phyloP scores from a whole-genome alignment of 192 early-diverging fungal species.

The Chytriomyces sp. region DNA sequence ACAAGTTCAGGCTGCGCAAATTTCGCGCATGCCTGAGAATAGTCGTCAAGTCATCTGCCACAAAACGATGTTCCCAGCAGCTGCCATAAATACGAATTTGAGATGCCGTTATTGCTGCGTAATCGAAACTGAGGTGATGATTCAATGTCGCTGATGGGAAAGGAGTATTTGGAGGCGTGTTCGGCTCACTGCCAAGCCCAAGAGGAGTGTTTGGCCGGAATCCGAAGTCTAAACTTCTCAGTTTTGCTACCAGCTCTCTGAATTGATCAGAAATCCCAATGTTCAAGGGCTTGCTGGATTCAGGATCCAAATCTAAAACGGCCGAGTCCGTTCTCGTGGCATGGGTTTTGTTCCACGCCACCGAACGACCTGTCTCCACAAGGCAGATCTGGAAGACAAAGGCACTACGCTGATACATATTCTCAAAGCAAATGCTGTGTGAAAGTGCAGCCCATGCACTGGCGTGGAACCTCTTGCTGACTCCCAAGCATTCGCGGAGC shows the following conservation, averaged over 20 bases:
- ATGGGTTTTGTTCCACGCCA: background rate
- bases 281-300: background rate
- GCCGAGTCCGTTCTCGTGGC: background rate
- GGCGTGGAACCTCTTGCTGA: background rate
- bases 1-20: background rate
- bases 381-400: background rate
- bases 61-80: slow-evolving; percentile 5
- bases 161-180: background rate
- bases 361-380: background rate
- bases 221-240: background rate
- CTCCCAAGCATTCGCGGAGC: background rate
- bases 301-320: background rate
- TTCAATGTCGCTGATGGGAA: slow-evolving; percentile 1
- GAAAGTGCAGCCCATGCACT: background rate
- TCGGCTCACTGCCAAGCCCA: background rate
- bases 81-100: slow-evolving; percentile 1
- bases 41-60: background rate
- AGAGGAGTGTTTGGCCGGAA: slow-evolving; percentile 2
- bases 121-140: too few relatives aligned
- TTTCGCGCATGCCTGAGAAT: background rate
- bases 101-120: too few relatives aligned
- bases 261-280: background rate
- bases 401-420: background rate
- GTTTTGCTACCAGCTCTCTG: background rate
- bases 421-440: background rate